Base-by-base conservation (phyloP, 805 yeast species). In the Yamadazyma sp. region DNA sequence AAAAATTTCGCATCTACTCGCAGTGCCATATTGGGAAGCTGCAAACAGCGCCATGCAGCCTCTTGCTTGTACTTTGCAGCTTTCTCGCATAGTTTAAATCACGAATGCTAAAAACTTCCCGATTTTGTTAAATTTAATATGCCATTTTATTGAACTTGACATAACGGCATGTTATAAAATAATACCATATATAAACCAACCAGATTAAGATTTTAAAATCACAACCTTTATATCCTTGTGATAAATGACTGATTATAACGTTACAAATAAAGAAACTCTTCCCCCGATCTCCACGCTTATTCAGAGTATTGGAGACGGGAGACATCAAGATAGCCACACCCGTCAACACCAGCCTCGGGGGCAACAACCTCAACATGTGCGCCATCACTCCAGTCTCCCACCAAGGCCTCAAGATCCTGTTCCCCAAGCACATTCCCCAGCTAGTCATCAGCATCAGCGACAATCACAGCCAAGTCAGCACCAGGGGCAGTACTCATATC, bases 1-100 rank as follows among this genome's bases (percentile, higher is more conserved):
- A 29, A 19, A 13, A n/a, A 16, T 12, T 25, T 26, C 27, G 32
- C 37, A 36, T 11, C 30, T 24, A 18, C 18, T 27, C 23, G 31
- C 37, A 34, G 20, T 17, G n/a, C 36, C 15, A 10, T 9, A 23
- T 25, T 33, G 26, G 25, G 37, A 17, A 26, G 21, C 20, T 14
- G 21, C 32, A 34, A 20, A 26, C 37, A 20, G 27, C 29, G 16
- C 4, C 13, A 25, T 33, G 36, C 36, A 33, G 29, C 36, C 12
- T 18, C 19, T 24, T 33, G 29, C 36, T 15, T 33, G 16, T n/a
- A 13, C 15, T 12, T 33, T 33, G 21, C 28, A 33, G 19, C 18
- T 21, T 14, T 11, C 11, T n/a, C n/a, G n/a, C n/a, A n/a, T n/a
- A n/a, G n/a, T n/a, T n/a, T n/a, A n/a, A n/a, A n/a, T n/a, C n/a